A percentile compares a stretch with the other conserved stretches of the same genome.
phyloP scores from a whole-genome alignment of 2,329 filamentous ascomycete genomes.

The Talaromyces sp. region DNA sequence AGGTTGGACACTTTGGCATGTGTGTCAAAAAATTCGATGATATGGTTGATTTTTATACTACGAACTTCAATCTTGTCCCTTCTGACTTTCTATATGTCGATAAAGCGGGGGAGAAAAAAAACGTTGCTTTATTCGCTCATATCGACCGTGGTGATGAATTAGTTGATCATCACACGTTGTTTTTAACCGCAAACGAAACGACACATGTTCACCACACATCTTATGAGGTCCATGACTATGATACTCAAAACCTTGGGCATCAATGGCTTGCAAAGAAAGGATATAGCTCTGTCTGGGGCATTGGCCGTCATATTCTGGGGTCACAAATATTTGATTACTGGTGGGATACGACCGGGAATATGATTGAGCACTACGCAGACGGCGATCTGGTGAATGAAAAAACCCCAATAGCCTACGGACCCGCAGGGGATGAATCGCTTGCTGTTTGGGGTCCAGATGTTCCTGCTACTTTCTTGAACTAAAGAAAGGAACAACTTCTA shows the following conservation, averaged over 20 bases:
- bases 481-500: conserved; percentile 7
- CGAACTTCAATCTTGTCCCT: conserved; percentile 25
- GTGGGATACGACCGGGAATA: conserved; percentile 32
- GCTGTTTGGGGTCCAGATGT: conserved; percentile 33
- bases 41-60: conserved; percentile 23
- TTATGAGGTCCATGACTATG: conserved; percentile 50
- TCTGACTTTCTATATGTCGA: conserved; percentile 25
- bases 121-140: conserved; percentile 43
- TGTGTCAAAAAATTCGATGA: conserved; percentile 21
- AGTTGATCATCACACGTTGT: conserved; percentile 51
- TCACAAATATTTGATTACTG: conserved; percentile 51
- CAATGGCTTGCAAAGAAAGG: conserved; percentile 43
- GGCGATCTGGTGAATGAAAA: conserved; percentile 46
- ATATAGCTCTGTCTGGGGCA: conserved; percentile 45
- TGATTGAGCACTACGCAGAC: conserved; percentile 44
- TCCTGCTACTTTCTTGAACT: conserved; percentile 26
- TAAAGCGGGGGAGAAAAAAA: conserved; percentile 14
- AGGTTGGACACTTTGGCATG: conserved; percentile 26
- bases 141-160: conserved; percentile 43
- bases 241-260: conserved; percentile 48
- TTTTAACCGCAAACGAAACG: conserved; percentile 32
- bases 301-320: conserved; percentile 47
- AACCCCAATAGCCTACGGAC: conserved; percentile 27
- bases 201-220: conserved; percentile 45
- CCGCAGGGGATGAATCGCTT: conserved; percentile 26